These are phyloP conservation scores for Leishmania tropica DNA, from an alignment of 208 protist genomes.

Conservation along the genomic window DNA sequence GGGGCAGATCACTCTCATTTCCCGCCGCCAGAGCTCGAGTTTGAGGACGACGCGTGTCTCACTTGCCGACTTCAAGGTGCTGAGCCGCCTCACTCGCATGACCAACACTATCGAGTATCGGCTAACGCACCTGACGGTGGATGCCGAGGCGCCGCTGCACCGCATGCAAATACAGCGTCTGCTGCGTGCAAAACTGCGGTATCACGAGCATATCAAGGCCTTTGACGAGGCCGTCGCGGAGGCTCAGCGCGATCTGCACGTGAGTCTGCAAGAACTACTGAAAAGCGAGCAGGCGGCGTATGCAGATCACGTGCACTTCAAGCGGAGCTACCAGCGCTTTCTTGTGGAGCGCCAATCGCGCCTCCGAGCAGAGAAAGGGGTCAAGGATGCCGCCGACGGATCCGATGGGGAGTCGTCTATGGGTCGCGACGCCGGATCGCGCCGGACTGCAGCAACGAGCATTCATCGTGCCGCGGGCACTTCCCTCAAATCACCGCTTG, in stretches of 20 bases:
- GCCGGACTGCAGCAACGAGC: not conserved
- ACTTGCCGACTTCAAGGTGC: constrained; percentile 20
- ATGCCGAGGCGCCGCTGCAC: constrained; percentile 8
- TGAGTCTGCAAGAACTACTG: constrained; percentile 9
- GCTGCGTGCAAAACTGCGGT: constrained; percentile 5
- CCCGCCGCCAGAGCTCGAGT: not conserved
- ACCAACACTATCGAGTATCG: not conserved
- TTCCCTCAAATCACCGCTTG: not conserved
- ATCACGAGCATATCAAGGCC: constrained; percentile 4
- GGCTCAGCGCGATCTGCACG: constrained; percentile 8
- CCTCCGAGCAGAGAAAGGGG: not conserved
- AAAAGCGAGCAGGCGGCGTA: constrained; percentile 23
- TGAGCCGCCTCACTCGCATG: not conserved
- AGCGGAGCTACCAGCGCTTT: constrained; percentile 23
- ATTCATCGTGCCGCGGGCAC: not conserved
- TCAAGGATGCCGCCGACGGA: not conserved
- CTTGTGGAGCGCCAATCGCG: constrained; percentile 17
- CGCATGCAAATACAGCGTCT: constrained; percentile 18
- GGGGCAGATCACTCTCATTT: constrained; percentile 10
- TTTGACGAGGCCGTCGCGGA: constrained; percentile 18
- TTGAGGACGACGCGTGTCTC: not conserved
- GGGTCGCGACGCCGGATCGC: not conserved
- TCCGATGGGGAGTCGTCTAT: not conserved
- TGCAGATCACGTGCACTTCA: constrained; percentile 8
- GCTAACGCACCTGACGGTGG: constrained; percentile 10